These are phyloP conservation scores for Mycena rosella DNA, from an alignment of 768 basidiomycete species.

Conservation along the genomic window DNA sequence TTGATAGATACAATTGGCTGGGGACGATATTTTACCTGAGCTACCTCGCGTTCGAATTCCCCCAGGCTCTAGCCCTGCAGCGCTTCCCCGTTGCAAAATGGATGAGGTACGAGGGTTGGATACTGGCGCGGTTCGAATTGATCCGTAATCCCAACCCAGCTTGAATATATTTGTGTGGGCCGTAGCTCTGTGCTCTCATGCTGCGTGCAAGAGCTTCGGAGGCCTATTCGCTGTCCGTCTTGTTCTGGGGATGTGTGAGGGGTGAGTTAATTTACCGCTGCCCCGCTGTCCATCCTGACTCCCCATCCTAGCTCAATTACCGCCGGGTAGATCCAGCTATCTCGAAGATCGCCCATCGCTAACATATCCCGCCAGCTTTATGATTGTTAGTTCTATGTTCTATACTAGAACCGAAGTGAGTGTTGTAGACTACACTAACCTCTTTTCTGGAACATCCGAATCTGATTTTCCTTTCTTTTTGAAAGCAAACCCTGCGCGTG, in stretches of 20 bases:
- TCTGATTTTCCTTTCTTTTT: too few species aligned
- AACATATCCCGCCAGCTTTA: conserved; percentile 49
- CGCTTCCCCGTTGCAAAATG: conserved; percentile 82
- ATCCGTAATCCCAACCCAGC: conserved; percentile 44
- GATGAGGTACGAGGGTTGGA: conserved; percentile 66
- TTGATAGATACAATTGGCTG: conserved; percentile 52
- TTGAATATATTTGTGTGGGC: conserved; percentile 78
- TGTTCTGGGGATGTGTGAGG: conserved; percentile 81
- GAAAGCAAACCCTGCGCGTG: conserved; percentile 63
- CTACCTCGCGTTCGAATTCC: conserved; percentile 79
- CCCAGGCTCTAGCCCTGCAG: conserved; percentile 79
- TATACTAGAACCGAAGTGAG: conserved; percentile 67
- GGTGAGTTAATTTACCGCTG: conserved; percentile 31
- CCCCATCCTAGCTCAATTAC: conserved; percentile 58
- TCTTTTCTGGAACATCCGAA: too few species aligned
- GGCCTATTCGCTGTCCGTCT: conserved; percentile 73
- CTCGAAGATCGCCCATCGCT: too few species aligned
- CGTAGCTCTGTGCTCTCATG: conserved; percentile 69
- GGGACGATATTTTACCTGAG: conserved; percentile 83
- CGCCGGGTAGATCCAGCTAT: conserved; percentile 59
- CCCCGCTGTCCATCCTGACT: neutral
- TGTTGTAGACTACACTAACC: too few species aligned
- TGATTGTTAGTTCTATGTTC: conserved; percentile 71
- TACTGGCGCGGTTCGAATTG: neutral
- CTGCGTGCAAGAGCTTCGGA: conserved; percentile 78